These are phyloP conservation scores for Chloropicon primus DNA, from an alignment of 139 green algal species.

Conservation along the genomic window DNA sequence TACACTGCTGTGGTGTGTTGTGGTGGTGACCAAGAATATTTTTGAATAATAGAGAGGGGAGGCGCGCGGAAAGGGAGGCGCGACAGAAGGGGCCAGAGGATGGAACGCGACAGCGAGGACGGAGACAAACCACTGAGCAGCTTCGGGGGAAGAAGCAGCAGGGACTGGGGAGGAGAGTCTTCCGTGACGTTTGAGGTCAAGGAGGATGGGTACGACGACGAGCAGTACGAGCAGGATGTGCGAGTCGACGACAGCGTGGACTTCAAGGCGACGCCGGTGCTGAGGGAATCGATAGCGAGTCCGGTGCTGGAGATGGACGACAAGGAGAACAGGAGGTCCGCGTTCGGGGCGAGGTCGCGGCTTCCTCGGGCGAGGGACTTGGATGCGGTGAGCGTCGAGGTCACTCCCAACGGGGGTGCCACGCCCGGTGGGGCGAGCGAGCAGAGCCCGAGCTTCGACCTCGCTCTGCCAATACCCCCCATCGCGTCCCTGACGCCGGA, in stretches of 20 bases:
- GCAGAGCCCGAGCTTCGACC: neutral
- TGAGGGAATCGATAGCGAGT: neutral
- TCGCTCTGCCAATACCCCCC: neutral
- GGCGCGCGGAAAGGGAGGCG: too few species aligned
- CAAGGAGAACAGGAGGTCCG: neutral
- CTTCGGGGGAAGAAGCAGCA: neutral
- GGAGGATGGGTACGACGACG: neutral
- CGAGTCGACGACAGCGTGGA: neutral
- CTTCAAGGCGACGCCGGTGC: neutral
- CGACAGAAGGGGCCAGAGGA: too few species aligned
- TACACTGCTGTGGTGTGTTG: too few species aligned
- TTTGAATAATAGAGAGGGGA: neutral
- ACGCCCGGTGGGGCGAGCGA: neutral
- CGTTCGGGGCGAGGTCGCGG: too few species aligned
- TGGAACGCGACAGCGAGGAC: too few species aligned
- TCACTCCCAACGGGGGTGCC: too few species aligned
- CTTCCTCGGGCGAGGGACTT: too few species aligned
- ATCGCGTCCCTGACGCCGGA: neutral
- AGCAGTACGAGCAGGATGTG: neutral
- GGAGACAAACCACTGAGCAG: neutral
- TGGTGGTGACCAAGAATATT: too few species aligned
- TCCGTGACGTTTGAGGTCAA: neutral
- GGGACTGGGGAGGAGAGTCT: neutral
- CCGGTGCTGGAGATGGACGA: neutral
- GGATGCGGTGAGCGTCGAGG: too few species aligned